Percentiles rank a stretch among this genome's conserved stretches.
Conservation (phyloP, 140 eudicot genomes). For the Cichorium intybus region DNA sequence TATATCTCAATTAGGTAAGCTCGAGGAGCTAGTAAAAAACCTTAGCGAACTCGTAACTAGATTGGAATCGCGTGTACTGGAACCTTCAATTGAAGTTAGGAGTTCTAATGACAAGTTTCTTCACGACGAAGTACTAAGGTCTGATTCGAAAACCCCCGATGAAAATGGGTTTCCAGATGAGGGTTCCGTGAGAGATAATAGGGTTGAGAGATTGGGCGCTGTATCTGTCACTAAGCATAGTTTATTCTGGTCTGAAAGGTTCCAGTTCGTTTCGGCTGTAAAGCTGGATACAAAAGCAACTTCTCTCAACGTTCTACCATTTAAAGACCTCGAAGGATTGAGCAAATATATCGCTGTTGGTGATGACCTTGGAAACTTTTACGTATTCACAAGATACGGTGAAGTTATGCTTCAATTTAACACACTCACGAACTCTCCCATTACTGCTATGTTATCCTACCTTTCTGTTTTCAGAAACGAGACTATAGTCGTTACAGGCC, state of each 20-base stretch:
- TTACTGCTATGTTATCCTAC: constrained; percentile 58
- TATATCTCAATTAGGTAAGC: constrained; percentile 56
- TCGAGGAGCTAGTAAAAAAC: constrained; percentile 64
- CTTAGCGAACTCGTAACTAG: constrained; percentile 54
- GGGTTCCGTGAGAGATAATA: constrained; percentile 8
- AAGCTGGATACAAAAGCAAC: constrained; percentile 61
- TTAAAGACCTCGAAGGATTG: constrained; percentile 64
- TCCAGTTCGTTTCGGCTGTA: constrained; percentile 87
- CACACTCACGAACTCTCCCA: constrained; percentile 39
- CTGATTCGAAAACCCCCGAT: background rate
- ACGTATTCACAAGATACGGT: constrained; percentile 58
- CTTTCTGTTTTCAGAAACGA: constrained; percentile 68
- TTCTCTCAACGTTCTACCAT: constrained; percentile 67
- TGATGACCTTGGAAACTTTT: constrained; percentile 66
- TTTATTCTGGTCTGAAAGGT: constrained; percentile 83
- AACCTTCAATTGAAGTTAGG: constrained; percentile 14
- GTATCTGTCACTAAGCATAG: constrained; percentile 76
- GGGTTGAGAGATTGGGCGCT: constrained; percentile 38
- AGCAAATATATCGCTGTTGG: constrained; percentile 86
- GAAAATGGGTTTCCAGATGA: constrained; percentile 5
- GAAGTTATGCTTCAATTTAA: constrained; percentile 63
- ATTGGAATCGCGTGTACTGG: constrained; percentile 55
- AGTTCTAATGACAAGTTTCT: constrained; percentile 7
- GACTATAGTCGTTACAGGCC: constrained; percentile 78
- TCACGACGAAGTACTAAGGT: background rate